Evolutionary conservation across 495 filamentous ascomycete genomes (phyloP), one percentile per base, ranked within the genome.

Genomic region (Astrothelium macrocarpum): DNA sequence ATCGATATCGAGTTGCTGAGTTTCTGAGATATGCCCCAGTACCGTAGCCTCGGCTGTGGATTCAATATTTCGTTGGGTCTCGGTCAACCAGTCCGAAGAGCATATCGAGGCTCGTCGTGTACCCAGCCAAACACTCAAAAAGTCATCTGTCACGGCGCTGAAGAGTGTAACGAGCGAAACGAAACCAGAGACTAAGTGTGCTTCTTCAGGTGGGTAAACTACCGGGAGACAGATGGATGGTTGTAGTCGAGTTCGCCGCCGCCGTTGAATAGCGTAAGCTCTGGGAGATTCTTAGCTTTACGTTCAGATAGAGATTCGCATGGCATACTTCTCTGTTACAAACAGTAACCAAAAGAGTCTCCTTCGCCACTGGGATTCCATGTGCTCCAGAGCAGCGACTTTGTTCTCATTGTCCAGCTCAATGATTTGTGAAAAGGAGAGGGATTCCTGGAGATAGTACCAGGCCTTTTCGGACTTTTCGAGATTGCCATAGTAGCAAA

Each of bases 281-380:
- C 69, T 62, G 10, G n/a, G 2, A 60, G 0, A 60, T 1, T 36
- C 0, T 34, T 23, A 60, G 59, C 31, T 56, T 43, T 31, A 25
- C 1, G 25, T 36, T n/a, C 20, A 7, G n/a, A 2, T 18, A 60
- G 25, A 36, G 59, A 28, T 10, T 9, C 10, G 39, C 32, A 25
- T 14, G 7, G 34, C 12, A 12, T 62, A 62, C 34, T 46, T 65
- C 61, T 71, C 69, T 2, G 69, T 71, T 45, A 71, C 45, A 65
- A 71, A 71, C 16, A 69, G 65, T 14, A 71, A 53, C 69, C 69
- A 71, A 56, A 69, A 71, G 0, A 71, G 61, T 31, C 69, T 31
- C 25, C 69, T 49, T 32, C 67, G 53, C 69, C 69, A 71, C 34
- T 71, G 67, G 39, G 67, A 65, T 43, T 71, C 62, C 9, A 59